Evolutionary conservation across 345 rosid genomes (phyloP), one percentile per base, ranked within the genome.

Genomic region (Cardamine chenopodiifolia): DNA sequence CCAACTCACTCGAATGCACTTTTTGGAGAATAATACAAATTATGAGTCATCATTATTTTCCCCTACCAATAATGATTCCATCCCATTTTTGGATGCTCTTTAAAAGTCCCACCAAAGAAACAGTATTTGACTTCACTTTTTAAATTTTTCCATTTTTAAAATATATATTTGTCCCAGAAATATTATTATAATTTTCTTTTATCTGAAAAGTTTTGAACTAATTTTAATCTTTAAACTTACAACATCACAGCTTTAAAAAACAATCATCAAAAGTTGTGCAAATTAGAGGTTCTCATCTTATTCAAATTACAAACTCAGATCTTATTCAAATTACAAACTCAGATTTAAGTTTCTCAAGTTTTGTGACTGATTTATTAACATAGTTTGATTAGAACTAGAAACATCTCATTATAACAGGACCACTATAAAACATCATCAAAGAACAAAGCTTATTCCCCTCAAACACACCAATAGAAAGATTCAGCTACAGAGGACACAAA

Each of bases 51-150:
- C 75, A 70, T 76, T 62, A 44, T 54, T 32, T 69, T 54, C 8
- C 66, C 70, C 75, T 47, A 55, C 75, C 71, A 55, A 45, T 53
- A 55, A 76, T 76, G 67, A 77, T 77, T 71, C 32, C 62, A 48
- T 65, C 72, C 66, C 71, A 71, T 34, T 65, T 71, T 58, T 71
- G 56, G 72, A 57, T 64, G 29, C 55, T 42, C 70, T 62, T 53
- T 2, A 18, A 35, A 61, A 60, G 57, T 31, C 71, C 71, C 70
- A 76, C 71, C 66, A 63, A 47, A 14, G 18, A 62, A 6, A 29
- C 9, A 9, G 62, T 32, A 71, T 56, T 57, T 56, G 76, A 70
- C 71, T 63, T 57, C 45, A 18, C 69, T 55, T 44, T 45, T 32
- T 6, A 1, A 9, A 3, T 17, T n/a, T 9, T 11, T 49, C 7